Percentiles rank a stretch among this genome's conserved stretches.
phyloP scores from a whole-genome alignment of 495 filamentous ascomycete genomes.

The Elasticomyces elasticus region DNA sequence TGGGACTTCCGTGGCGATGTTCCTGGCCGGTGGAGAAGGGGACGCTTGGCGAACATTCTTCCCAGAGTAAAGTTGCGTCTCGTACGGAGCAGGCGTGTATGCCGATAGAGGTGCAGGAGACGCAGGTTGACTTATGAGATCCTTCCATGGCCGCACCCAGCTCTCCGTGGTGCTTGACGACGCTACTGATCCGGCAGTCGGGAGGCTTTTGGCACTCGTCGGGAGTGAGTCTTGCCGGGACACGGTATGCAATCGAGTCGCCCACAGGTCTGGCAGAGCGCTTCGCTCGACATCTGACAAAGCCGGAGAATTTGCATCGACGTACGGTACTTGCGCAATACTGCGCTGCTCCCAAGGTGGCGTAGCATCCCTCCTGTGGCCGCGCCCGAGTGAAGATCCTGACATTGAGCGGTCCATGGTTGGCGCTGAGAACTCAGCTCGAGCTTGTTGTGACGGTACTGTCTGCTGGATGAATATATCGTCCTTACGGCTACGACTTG shows the following conservation, averaged over 20 bases:
- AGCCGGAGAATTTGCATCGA: not conserved
- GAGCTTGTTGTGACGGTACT: no score
- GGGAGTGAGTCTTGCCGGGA: not conserved
- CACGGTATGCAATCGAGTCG: not conserved
- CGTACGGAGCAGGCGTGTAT: no score
- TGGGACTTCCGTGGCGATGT: no score
- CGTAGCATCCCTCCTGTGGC: not conserved
- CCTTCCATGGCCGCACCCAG: no score
- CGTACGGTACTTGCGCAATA: conserved; percentile 3
- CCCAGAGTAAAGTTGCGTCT: no score
- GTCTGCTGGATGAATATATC: no score
- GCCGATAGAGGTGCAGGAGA: no score
- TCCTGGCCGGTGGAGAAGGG: no score
- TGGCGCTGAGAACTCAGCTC: no score
- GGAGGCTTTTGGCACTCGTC: not conserved
- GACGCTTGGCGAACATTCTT: no score
- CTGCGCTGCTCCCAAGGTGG: conserved; percentile 1
- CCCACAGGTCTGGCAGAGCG: not conserved
- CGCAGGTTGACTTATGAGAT: no score
- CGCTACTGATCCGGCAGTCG: not conserved
- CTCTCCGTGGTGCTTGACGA: not conserved
- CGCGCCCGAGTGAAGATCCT: not conserved
- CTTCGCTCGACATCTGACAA: not conserved
- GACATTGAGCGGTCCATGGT: not conserved
- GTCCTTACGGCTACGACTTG: no score